These are phyloP conservation scores for Dicorynia guianensis DNA, from an alignment of 306 rosid genomes.

Conservation along the genomic window DNA sequence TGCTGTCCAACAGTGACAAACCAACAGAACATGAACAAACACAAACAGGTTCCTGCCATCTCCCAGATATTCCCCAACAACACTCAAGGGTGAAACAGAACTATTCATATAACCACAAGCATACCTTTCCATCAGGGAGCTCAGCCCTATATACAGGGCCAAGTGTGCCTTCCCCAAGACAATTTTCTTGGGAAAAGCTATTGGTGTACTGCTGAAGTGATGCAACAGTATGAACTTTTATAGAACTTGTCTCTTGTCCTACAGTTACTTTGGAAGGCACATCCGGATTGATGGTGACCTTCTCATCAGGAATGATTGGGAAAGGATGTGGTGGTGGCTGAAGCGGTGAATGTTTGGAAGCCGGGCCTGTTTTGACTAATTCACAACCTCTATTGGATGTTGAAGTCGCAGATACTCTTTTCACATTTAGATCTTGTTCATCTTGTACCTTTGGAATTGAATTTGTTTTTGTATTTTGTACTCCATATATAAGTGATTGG, in stretches of 20 bases:
- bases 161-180: constrained; percentile 76
- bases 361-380: constrained; percentile 45
- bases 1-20: background rate
- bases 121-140: constrained; percentile 81
- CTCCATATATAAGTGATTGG: constrained; percentile 32
- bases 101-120: background rate
- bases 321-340: constrained; percentile 69
- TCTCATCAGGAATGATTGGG: constrained; percentile 53
- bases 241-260: constrained; percentile 51
- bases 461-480: constrained; percentile 33
- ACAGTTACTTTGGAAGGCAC: constrained; percentile 48
- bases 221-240: constrained; percentile 64
- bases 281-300: constrained; percentile 42
- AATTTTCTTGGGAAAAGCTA: constrained; percentile 80
- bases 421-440: constrained; percentile 40
- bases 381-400: constrained; percentile 37
- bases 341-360: constrained; percentile 47
- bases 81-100: background rate
- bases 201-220: constrained; percentile 81
- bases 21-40: constrained; percentile 17
- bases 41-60: background rate
- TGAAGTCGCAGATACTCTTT: constrained; percentile 49
- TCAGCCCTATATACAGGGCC: constrained; percentile 82
- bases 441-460: constrained; percentile 43
- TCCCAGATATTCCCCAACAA: background rate